phyloP scores from a whole-genome alignment of 176 grass and related monocot genomes.

The Rhynchospora pubera region DNA sequence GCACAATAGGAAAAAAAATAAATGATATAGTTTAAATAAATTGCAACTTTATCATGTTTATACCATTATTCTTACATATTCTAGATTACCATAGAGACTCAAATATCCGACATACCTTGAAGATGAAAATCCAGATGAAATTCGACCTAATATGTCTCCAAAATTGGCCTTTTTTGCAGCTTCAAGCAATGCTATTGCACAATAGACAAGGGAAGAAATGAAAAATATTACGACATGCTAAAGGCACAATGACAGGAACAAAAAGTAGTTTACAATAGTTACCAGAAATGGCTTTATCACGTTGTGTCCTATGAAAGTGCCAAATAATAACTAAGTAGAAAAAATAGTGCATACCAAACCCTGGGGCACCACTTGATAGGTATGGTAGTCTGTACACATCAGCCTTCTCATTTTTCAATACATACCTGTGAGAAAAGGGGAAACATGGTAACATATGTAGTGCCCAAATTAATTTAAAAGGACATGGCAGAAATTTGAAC shows the following conservation, averaged over 20 bases:
- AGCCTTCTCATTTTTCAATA: conserved; percentile 85
- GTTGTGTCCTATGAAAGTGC: not conserved
- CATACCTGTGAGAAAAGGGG: conserved; percentile 47
- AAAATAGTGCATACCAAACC: conserved; percentile 63
- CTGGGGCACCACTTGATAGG: conserved; percentile 80
- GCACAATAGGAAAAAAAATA: not conserved
- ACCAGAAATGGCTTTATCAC: not conserved
- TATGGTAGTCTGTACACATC: conserved; percentile 90
- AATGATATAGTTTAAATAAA: not conserved
- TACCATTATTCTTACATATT: not conserved
- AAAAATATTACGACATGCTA: not conserved
- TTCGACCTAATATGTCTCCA: conserved; percentile 54
- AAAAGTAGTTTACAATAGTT: not conserved
- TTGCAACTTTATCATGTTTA: not conserved
- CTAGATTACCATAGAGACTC: not conserved
- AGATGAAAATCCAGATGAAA: conserved; percentile 75
- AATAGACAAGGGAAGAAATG: conserved; percentile 7
- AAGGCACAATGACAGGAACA: not conserved
- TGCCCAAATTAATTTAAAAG: not conserved
- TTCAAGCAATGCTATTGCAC: conserved; percentile 70
- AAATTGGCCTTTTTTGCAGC: conserved; percentile 81
- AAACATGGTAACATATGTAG: not conserved
- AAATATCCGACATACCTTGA: conserved; percentile 36
- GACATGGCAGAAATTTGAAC: not conserved
- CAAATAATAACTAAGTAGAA: conserved; percentile 2